These are phyloP conservation scores for Penicillium glabrum DNA, from an alignment of 2,329 filamentous ascomycete genomes.

Conservation along the genomic window DNA sequence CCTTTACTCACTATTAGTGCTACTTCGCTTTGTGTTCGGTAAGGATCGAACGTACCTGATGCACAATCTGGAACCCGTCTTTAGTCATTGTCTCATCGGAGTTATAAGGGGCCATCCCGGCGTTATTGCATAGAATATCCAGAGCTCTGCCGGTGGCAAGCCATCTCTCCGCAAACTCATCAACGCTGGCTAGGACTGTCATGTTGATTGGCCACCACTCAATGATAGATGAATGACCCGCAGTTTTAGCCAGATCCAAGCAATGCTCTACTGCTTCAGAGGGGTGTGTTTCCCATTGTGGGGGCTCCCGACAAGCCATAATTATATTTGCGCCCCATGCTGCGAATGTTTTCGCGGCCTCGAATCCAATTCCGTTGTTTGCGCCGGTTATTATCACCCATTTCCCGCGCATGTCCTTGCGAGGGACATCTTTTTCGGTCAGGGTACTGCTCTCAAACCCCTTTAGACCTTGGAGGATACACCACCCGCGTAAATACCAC, in stretches of 20 bases:
- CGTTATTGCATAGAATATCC: slow-evolving; percentile 9
- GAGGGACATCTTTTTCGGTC: background rate
- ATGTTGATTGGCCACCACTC: slow-evolving; percentile 8
- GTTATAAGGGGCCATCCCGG: background rate
- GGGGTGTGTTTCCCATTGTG: slow-evolving; percentile 3
- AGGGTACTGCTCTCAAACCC: background rate
- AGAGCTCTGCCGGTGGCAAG: background rate
- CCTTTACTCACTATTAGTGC: background rate
- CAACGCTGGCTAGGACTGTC: slow-evolving; percentile 1
- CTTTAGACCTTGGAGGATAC: background rate
- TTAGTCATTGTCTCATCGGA: background rate
- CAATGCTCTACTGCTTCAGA: slow-evolving; percentile 1
- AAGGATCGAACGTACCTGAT: slow-evolving; percentile 1
- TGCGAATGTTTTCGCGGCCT: slow-evolving; percentile 5
- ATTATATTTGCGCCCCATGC: slow-evolving; percentile 7
- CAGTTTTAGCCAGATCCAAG: background rate
- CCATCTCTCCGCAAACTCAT: slow-evolving; percentile 7
- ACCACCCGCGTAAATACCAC: background rate
- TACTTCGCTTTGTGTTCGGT: background rate
- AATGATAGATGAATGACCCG: slow-evolving; percentile 1
- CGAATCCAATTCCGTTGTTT: slow-evolving; percentile 7
- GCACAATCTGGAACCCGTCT: slow-evolving; percentile 9
- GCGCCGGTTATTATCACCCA: slow-evolving; percentile 10
- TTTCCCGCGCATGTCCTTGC: slow-evolving; percentile 2
- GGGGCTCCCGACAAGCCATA: slow-evolving; percentile 6